Percentiles rank a stretch among this genome's conserved stretches.
Evolutionary conservation across 2,329 filamentous ascomycete species (phyloP).

Genomic region (Calycina herbarum): DNA sequence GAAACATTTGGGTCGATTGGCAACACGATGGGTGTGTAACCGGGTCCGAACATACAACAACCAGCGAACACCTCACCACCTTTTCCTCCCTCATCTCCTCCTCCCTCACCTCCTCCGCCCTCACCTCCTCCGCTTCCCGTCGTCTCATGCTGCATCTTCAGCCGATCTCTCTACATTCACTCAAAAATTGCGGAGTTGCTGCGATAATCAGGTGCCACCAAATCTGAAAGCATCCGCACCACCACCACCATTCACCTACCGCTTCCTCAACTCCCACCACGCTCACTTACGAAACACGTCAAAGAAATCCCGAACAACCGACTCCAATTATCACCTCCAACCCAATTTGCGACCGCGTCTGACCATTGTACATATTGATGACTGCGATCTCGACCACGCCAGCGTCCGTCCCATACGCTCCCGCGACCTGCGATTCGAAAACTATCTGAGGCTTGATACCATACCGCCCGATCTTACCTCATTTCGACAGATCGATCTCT

Average conservation of each 20-base stretch:
- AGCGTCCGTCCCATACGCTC: neutral
- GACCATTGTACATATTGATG: slow-evolving; percentile 1
- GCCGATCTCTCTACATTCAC: neutral
- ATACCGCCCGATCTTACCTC: neutral
- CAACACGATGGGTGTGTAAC: neutral
- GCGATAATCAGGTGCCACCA: neutral
- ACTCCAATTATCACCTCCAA: neutral
- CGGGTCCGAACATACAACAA: neutral
- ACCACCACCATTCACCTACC: neutral
- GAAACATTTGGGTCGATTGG: neutral
- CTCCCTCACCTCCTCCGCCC: neutral
- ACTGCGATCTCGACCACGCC: neutral
- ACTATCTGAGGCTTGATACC: neutral
- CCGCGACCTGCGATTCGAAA: neutral
- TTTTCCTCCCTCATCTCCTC: neutral
- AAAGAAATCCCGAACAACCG: neutral
- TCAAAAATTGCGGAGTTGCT: neutral
- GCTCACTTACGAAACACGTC: neutral
- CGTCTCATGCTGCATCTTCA: neutral
- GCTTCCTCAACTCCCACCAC: neutral
- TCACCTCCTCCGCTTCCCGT: neutral
- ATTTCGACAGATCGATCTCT: neutral
- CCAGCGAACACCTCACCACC: neutral
- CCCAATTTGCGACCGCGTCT: neutral
- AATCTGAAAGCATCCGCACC: neutral